Evolutionary conservation across 2,329 filamentous ascomycete species (phyloP).

Genomic region (Stagonosporopsis rhizophila): DNA sequence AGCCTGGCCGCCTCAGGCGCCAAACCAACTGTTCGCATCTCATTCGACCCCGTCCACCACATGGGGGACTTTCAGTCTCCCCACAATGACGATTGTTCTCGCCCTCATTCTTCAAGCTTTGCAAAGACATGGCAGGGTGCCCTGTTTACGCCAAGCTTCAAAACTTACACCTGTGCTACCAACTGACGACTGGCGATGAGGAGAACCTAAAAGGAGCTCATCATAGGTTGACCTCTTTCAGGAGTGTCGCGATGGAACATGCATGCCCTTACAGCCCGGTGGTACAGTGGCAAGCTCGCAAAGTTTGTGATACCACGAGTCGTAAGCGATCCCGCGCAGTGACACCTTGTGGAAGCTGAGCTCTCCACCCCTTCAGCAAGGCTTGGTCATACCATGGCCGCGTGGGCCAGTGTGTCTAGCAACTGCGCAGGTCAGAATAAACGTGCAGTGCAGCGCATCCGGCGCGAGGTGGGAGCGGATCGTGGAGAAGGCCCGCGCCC

Average conservation of each 20-base stretch:
- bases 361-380: constrained; percentile 20
- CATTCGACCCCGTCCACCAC: constrained; percentile 30
- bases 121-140: constrained; percentile 38
- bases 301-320: constrained; percentile 29
- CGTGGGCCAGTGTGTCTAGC: constrained; percentile 43
- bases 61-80: constrained; percentile 11
- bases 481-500: constrained; percentile 40
- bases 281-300: constrained; percentile 24
- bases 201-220: constrained; percentile 14
- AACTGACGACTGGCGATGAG: constrained; percentile 36
- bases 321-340: constrained; percentile 39
- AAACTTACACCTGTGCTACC: constrained; percentile 37
- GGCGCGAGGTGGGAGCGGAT: constrained; percentile 50
- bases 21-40: constrained; percentile 47
- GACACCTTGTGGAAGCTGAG: constrained; percentile 33
- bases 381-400: constrained; percentile 41
- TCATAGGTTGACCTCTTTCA: constrained; percentile 25
- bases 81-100: constrained; percentile 14
- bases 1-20: constrained; percentile 40
- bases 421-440: constrained; percentile 51
- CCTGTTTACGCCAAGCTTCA: constrained; percentile 20
- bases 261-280: constrained; percentile 24
- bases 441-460: constrained; percentile 48
- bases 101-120: constrained; percentile 6
- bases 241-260: neutral